Evolutionary conservation across 495 filamentous ascomycete genomes (phyloP), one percentile per base, ranked within the genome.

Genomic region (Penicillium alfredii): DNA sequence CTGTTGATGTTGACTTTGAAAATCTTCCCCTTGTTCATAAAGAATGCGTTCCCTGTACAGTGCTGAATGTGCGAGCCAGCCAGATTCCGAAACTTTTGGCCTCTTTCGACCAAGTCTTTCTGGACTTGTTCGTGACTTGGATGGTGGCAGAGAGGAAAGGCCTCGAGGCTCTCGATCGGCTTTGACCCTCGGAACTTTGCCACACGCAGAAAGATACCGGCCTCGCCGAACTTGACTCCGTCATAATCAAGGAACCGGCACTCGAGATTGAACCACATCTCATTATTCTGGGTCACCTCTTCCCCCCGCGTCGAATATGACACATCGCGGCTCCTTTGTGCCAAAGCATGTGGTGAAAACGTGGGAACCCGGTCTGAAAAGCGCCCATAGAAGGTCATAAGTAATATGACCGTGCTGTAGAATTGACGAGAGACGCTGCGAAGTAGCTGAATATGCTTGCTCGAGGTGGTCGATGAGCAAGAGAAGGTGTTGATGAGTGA

Each of bases 231-330:
- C 29, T 40, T 42, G 19, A 52, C 38, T 27, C 51, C 48, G 29
- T 53, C 18, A 37, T 47, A 53, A 49, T 66, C 50, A 15, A 66
- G 29, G 18, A 61, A 68, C 20, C 58, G 49, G 33, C 55, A 57
- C 28, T 59, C 55, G 11, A 66, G 40, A 35, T 61, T 47, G 15
- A 52, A 66, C 30, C 52, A 63, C 40, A 51, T 46, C 33, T 42
- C 40, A 33, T 44, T 44, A 46, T 50, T 47, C 16, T 29, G 38
- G 40, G 35, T 56, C 15, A 28, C 35, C 30, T 55, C 49, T 55
- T 52, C 45, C 81, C n/a, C 88, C 30, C 68, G 81, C 32, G 64
- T 84, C 46, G 49, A 77, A 30, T 92, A 88, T 55, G 86, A 88
- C 54, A 69, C 75, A 13, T 42, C 47, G 40, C 11, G 59, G 55